Evolutionary conservation across 257 asterid genomes (phyloP).

Genomic region (Solanum raphanifolium): DNA sequence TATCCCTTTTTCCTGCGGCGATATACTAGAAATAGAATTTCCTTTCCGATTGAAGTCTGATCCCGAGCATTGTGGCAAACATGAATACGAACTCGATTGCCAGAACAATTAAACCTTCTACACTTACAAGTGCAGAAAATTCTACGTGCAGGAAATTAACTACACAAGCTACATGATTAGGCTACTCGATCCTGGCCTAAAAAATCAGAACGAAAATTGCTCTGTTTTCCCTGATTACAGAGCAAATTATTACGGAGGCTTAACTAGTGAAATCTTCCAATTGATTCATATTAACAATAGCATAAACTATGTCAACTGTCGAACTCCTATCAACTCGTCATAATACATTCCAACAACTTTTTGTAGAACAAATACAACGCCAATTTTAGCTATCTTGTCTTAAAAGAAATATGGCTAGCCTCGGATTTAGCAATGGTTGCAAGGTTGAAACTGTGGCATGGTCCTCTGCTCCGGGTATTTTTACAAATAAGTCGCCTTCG

Average conservation of each 20-base stretch:
- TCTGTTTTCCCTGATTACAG: not conserved
- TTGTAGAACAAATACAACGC: constrained; percentile 19
- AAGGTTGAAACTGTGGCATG: constrained; percentile 13
- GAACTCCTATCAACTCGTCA: constrained; percentile 16
- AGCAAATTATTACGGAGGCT: not conserved
- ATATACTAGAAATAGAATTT: constrained; percentile 20
- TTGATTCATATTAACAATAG: not conserved
- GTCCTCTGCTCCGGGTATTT: no score
- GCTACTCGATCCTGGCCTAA: constrained; percentile 33
- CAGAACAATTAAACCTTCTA: constrained; percentile 18
- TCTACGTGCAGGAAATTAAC: constrained; percentile 28
- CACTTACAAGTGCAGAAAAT: constrained; percentile 7
- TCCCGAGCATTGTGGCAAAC: constrained; percentile 29
- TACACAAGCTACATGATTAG: constrained; percentile 37
- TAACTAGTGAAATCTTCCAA: not conserved
- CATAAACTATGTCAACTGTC: constrained; percentile 27
- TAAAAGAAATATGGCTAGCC: not conserved
- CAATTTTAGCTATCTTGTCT: constrained; percentile 15
- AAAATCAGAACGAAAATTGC: not conserved
- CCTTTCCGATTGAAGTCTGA: constrained; percentile 39
- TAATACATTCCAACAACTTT: constrained; percentile 17
- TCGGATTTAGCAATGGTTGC: constrained; percentile 36
- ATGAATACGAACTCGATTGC: constrained; percentile 32
- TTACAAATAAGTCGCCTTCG: no score
- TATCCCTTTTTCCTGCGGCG: constrained; percentile 36